Evolutionary conservation across 2,329 filamentous ascomycete genomes (phyloP).

Genomic region (Akanthomyces lecanii): DNA sequence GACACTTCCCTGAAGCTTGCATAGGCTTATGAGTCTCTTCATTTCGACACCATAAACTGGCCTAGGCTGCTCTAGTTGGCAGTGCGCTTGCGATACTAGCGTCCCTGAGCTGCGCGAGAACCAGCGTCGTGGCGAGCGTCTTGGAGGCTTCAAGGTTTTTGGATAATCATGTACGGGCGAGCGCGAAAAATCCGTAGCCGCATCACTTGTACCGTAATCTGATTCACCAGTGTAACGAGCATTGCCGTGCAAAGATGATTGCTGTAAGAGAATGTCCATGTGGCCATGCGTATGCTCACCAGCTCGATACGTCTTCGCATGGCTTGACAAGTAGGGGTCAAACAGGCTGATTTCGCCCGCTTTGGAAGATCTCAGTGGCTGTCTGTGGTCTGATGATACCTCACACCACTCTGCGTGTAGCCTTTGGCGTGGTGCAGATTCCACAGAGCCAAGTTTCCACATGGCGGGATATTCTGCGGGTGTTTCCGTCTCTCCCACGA

Average conservation of each 20-base stretch:
- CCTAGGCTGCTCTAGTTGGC: constrained; percentile 29
- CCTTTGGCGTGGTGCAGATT: constrained; percentile 5
- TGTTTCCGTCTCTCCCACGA: background rate
- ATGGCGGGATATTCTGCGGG: constrained; percentile 5
- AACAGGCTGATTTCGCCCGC: constrained; percentile 3
- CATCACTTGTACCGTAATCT: background rate
- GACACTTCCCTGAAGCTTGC: constrained; percentile 22
- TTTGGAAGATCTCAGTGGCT: constrained; percentile 1
- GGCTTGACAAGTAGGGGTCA: constrained; percentile 5
- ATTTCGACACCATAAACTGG: constrained; percentile 30
- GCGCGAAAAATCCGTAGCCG: background rate
- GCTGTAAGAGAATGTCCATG: constrained; percentile 3
- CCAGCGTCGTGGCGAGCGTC: constrained; percentile 18
- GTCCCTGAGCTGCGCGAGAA: constrained; percentile 22
- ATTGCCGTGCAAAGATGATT: constrained; percentile 3
- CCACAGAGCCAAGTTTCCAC: constrained; percentile 13
- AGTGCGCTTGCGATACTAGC: constrained; percentile 27
- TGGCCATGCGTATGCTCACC: background rate
- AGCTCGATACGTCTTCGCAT: background rate
- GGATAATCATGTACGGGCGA: background rate
- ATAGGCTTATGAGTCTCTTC: constrained; percentile 28
- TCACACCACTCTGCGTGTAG: constrained; percentile 15
- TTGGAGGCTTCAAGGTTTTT: background rate
- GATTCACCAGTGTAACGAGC: background rate
- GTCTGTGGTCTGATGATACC: background rate